Conservation (phyloP, 1,284 basidiomycete genomes). For the Marasmius tenuissimus region DNA sequence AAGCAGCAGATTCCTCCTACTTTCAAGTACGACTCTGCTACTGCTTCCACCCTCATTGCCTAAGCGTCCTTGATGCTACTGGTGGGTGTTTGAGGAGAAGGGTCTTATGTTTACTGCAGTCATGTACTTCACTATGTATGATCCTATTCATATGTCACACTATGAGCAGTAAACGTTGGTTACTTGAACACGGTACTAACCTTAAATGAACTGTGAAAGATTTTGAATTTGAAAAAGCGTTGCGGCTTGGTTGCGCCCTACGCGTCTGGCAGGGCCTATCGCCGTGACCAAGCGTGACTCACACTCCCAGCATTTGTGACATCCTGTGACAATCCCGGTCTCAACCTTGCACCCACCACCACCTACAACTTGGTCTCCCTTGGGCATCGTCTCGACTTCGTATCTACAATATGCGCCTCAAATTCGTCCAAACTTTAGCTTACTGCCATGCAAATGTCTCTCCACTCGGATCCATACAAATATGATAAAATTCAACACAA, state of each 20-base stretch:
- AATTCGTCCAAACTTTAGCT: no score
- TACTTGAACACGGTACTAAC: neutral
- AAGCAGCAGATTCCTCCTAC: conserved; percentile 97
- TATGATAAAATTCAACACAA: no score
- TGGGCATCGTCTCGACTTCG: neutral
- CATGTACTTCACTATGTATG: neutral
- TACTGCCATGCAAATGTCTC: no score
- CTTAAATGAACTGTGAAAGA: neutral
- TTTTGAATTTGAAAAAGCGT: neutral
- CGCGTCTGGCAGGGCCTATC: no score
- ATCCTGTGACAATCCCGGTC: neutral
- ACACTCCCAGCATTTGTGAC: neutral
- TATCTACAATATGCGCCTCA: neutral
- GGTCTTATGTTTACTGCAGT: neutral
- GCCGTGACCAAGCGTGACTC: no score
- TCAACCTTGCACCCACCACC: no score
- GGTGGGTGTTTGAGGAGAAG: neutral
- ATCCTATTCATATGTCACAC: neutral
- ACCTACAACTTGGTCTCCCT: neutral
- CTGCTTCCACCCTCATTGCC: conserved; percentile 84
- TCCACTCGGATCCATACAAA: no score
- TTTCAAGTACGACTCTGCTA: conserved; percentile 96
- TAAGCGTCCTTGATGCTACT: conserved; percentile 32
- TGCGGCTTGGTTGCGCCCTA: no score
- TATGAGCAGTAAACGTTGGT: neutral